These are phyloP conservation scores for Cucumis sativus DNA, from an alignment of 306 rosid genomes.

Conservation along the genomic window Cucumber_9930_V3 NC_026658.2:25141001-25141500, in stretches of 20 bases:
- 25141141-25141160: background rate
- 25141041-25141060: background rate
- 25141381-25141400: no score
- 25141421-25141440: background rate
- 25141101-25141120: background rate
- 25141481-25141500: no score
- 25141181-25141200: background rate
- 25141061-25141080: background rate
- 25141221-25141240: no score
- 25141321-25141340: no score
- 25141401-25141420: background rate
- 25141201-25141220: no score
- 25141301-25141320: no score
- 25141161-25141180: background rate
- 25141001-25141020: background rate
- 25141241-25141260: no score
- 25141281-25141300: no score
- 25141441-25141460: background rate
- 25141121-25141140: background rate
- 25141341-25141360: no score
- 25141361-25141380: no score
- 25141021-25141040: background rate
- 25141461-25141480: no score
- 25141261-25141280: no score
- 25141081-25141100: background rate